Evolutionary conservation across 2,329 filamentous ascomycete genomes (phyloP), one percentile per base, ranked within the genome.

Genomic region (Colletotrichum navitas): DNA sequence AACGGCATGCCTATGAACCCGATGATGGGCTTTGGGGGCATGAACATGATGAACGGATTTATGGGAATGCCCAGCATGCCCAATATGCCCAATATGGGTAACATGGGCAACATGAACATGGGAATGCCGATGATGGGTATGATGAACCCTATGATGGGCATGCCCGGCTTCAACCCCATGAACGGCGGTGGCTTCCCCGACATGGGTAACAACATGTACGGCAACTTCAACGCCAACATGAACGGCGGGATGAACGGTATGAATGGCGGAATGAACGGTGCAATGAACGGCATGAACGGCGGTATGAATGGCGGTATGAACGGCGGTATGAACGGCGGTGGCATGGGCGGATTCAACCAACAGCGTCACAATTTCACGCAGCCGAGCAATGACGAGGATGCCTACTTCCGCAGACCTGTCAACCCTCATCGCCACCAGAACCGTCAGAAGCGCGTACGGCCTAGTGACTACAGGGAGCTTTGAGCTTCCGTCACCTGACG

Each of bases 341-440:
- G 66, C 36, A 52, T 51, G 36, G 56, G 54, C 16, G 65, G 60
- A 41, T 72, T 63, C 68, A 72, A 74, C 43, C 69, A 72, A 24
- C 68, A 74, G 26, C 65, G 73, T n/a, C 72, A 74, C 75, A 84
- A 83, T 75, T 86, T 87, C 60, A 77, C 81, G 1, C 83, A 85
- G 71, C 87, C 87, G 2, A 91, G 88, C 70, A 90, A 90, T 74
- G 94, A 97, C 67, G 94, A 97, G 69, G 94, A 94, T 72, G 93
- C 96, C 8, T 99, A 99, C 83, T 97, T 98, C 80, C 90, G 96
- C 69, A 95, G 97, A 81, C 96, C 96, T 0, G 93, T 98, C 73
- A 99, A 99, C 79, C 95, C 95, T 2, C 93, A 97, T 79, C 90
- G 96, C 62, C 93, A 96, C 79, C 92, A 95, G 81, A 94, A 94